Conservation (phyloP, 495 filamentous ascomycete genomes). For the Penicillium waksmanii region DNA sequence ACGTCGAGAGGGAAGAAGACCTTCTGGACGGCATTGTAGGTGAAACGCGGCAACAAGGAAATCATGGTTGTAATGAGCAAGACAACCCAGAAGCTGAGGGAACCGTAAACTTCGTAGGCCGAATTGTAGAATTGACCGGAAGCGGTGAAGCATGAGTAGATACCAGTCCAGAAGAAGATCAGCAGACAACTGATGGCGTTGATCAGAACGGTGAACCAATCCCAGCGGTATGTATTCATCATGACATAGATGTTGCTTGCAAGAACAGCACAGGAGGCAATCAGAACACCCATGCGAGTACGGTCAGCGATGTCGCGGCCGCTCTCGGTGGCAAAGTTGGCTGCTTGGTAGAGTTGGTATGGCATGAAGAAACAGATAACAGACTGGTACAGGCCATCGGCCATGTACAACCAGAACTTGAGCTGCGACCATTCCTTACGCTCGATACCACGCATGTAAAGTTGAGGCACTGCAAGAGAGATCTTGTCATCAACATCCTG, state of each 20-base stretch:
- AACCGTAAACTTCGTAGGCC: conserved; percentile 76
- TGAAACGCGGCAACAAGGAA: conserved; percentile 83
- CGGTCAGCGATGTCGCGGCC: conserved; percentile 76
- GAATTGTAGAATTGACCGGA: conserved; percentile 76
- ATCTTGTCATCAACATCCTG: conserved; percentile 96
- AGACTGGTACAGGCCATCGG: conserved; percentile 93
- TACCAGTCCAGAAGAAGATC: conserved; percentile 95
- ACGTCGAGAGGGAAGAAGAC: conserved; percentile 90
- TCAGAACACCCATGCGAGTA: conserved; percentile 79
- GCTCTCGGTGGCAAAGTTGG: conserved; percentile 65
- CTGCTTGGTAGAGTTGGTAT: conserved; percentile 73
- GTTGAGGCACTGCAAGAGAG: conserved; percentile 89
- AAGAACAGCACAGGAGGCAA: conserved; percentile 77
- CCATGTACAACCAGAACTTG: conserved; percentile 98
- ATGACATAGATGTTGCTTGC: conserved; percentile 90
- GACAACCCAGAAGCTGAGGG: conserved; percentile 84
- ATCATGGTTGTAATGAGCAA: conserved; percentile 74
- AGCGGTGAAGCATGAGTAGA: conserved; percentile 74
- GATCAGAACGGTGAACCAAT: conserved; percentile 88
- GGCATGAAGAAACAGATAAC: conserved; percentile 91
- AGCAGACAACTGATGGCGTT: conserved; percentile 79
- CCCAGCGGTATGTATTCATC: conserved; percentile 96
- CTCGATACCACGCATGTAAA: conserved; percentile 96
- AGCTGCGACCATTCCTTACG: conserved; percentile 94
- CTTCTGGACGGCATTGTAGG: conserved; percentile 86